Conservation (phyloP, 2,329 filamentous ascomycete genomes). For the Epichloe uncinata region DNA sequence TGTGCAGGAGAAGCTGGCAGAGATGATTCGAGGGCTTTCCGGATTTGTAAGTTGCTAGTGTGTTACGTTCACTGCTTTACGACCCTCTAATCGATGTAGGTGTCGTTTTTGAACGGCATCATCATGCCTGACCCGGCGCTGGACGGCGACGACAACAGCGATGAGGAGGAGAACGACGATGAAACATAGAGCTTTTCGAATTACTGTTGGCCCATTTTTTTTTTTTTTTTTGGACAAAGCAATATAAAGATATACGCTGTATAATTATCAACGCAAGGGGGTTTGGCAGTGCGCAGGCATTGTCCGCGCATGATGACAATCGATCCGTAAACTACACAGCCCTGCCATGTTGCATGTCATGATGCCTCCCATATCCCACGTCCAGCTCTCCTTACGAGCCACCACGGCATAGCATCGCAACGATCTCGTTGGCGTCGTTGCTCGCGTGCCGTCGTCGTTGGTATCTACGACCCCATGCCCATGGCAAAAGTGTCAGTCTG, state of each 20-base stretch:
- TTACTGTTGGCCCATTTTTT: background rate
- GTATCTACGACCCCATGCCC: too few relatives aligned
- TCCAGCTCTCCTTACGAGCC: too few relatives aligned
- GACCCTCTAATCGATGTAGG: conserved; percentile 25
- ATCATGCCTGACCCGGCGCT: conserved; percentile 54
- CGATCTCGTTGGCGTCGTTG: too few relatives aligned
- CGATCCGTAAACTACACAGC: too few relatives aligned
- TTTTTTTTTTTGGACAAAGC: background rate
- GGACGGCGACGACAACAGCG: conserved; percentile 29
- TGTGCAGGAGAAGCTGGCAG: conserved; percentile 51
- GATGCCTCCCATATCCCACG: too few relatives aligned
- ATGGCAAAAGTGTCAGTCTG: too few relatives aligned
- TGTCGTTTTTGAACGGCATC: conserved; percentile 57
- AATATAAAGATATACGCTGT: background rate
- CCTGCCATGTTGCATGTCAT: too few relatives aligned
- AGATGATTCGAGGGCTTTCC: conserved; percentile 53
- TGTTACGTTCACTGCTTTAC: background rate
- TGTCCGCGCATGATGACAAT: too few relatives aligned
- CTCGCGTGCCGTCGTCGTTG: too few relatives aligned
- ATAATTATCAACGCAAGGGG: background rate
- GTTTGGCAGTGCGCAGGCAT: too few relatives aligned
- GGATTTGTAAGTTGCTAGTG: conserved; percentile 50
- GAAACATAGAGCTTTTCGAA: background rate
- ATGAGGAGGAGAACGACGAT: conserved; percentile 14
- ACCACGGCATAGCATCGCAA: too few relatives aligned